These are phyloP conservation scores for Ilyonectria sp. DNA, from an alignment of 2,329 filamentous ascomycete genomes.

Conservation along the genomic window DNA sequence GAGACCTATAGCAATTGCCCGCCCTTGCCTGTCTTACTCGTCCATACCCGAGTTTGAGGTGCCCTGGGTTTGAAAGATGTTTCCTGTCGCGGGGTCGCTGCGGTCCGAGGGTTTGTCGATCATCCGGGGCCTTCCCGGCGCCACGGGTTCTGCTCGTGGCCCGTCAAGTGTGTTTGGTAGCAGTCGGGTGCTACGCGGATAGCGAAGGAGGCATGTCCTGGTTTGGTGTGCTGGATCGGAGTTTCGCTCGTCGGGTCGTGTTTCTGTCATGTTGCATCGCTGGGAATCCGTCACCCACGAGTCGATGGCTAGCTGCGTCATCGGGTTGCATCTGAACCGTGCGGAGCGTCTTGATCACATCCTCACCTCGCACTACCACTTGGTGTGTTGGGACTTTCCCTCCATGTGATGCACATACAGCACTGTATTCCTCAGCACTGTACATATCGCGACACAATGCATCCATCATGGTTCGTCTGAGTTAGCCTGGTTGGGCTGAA, in stretches of 20 bases:
- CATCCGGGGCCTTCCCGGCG: conserved; percentile 13
- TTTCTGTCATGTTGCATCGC: conserved; percentile 12
- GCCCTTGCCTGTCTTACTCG: not conserved
- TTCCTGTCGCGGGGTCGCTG: conserved; percentile 5
- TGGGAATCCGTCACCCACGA: conserved; percentile 1
- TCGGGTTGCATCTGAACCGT: conserved; percentile 3
- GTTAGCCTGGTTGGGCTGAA: not conserved
- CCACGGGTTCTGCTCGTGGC: conserved; percentile 1
- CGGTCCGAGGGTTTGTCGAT: conserved; percentile 13
- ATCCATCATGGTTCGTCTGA: not conserved
- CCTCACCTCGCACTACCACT: not conserved
- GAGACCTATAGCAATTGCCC: conserved; percentile 12
- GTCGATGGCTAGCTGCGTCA: conserved; percentile 12
- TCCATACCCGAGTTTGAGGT: not conserved
- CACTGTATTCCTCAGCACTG: not conserved
- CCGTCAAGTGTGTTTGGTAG: not conserved
- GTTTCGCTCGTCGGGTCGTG: conserved; percentile 6
- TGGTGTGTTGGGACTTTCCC: not conserved
- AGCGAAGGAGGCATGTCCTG: not conserved
- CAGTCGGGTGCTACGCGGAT: conserved; percentile 15
- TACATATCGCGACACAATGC: not conserved
- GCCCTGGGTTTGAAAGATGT: conserved; percentile 16
- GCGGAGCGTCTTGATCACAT: conserved; percentile 9
- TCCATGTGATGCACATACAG: conserved; percentile 16
- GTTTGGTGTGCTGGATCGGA: not conserved